Evolutionary conservation across 805 yeast species (phyloP).

Genomic region (Pichia sporocuriosa): DNA sequence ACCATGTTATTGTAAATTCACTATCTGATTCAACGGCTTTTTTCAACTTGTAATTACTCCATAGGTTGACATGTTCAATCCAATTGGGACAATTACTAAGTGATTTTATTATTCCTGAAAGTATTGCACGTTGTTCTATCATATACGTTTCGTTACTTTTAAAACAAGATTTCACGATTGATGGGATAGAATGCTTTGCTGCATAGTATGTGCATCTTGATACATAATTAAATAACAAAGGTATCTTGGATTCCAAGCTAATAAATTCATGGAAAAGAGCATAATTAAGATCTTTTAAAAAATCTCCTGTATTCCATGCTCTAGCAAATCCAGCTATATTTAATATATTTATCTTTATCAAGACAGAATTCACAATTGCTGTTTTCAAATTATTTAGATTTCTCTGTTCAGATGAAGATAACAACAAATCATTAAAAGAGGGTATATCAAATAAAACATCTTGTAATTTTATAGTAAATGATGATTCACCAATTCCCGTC

Average conservation of each 20-base stretch:
- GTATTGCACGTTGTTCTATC: conserved; percentile 17
- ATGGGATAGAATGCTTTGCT: conserved; percentile 14
- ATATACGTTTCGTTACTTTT: conserved; percentile 15
- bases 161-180: conserved; percentile 16
- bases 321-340: background rate
- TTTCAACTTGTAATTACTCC: conserved; percentile 9
- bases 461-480: background rate
- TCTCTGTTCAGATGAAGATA: conserved; percentile 8
- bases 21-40: conserved; percentile 4
- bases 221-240: conserved; percentile 26
- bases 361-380: conserved; percentile 1
- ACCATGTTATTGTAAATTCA: conserved; percentile 7
- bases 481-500: background rate
- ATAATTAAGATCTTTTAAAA: conserved; percentile 24
- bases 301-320: background rate
- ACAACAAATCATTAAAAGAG: conserved; percentile 9
- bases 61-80: conserved; percentile 4
- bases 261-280: conserved; percentile 20
- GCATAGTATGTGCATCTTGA: conserved; percentile 17
- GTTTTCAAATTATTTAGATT: conserved; percentile 9
- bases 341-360: conserved; percentile 3
- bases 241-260: conserved; percentile 21
- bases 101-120: conserved; percentile 23
- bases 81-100: conserved; percentile 11
- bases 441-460: conserved; percentile 9